Base-by-base conservation (phyloP, 441 rosid species). In the Monsonia emarginata region DNA sequence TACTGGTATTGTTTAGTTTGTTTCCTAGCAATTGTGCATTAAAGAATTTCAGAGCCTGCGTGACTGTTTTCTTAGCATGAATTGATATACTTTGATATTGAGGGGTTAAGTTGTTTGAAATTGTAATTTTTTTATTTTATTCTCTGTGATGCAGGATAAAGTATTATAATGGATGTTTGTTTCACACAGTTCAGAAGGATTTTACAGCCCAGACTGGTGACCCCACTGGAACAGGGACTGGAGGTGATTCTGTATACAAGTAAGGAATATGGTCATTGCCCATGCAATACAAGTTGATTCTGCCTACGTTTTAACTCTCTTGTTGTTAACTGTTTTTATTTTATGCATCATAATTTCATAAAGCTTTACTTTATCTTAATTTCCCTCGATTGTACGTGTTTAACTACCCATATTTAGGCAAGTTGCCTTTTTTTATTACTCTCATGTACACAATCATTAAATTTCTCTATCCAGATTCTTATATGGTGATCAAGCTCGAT, bases 121-220 rank as follows among this genome's bases (percentile, higher is more conserved):
- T 24, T 61, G 25, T 31, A 28, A 61, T 16, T 9, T 30, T 31
- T 25, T 56, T n/a, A n/a, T 18, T 46, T 7, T 10, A 6, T 1
- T 32, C 4, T 11, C 72, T 64, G 28, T 68, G 65, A 52, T 65
- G 67, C 77, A 91, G 95, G 86, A 84, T 88, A 46, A 90, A 87
- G 72, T 93, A 90, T 75, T 93, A 88, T 52, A 85, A 93, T 77
- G 95, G 96, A 7, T 90, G 95, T 74, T 73, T 90, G 3, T 88
- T 93, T 66, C 95, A 90, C 81, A 82, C 86, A 21, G 90, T 93
- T 26, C 97, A 93, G 80, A 93, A 90, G 78, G 95, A 90, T 86
- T 93, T 93, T 64, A 93, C 89, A 3, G 97, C 97, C 5, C 98
- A 93, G 75, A 90, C 98, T 0, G 97, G 97, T 56, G 97, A 91